Conservation (phyloP, 2,329 filamentous ascomycete genomes). For the Xylariaceae sp. region DNA sequence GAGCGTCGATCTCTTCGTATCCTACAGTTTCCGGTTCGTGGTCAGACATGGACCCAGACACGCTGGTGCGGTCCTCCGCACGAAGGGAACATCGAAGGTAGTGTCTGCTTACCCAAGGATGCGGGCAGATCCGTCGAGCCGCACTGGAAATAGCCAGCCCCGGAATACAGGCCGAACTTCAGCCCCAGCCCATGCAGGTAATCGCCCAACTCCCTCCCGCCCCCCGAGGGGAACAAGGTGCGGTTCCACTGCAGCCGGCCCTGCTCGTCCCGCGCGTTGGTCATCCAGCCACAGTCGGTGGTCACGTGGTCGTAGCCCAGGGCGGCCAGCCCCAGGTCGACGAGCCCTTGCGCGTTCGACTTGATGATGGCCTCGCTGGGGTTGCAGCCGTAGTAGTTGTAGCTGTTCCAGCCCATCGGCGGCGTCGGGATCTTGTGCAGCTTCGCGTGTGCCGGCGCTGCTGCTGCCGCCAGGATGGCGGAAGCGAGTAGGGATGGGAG, state of each 20-base stretch:
- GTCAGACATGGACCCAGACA: not conserved
- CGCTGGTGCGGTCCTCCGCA: not conserved
- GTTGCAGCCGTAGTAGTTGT: conserved; percentile 50
- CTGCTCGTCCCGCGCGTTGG: conserved; percentile 34
- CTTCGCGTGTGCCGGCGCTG: conserved; percentile 14
- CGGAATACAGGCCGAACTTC: conserved; percentile 51
- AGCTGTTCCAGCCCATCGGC: conserved; percentile 53
- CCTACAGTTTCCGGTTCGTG: conserved; percentile 22
- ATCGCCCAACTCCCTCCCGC: conserved; percentile 40
- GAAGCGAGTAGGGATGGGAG: too few relatives aligned
- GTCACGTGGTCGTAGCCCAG: conserved; percentile 53
- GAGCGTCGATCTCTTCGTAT: conserved; percentile 37
- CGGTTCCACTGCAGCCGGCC: conserved; percentile 46
- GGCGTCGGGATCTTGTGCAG: conserved; percentile 30
- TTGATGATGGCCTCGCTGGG: conserved; percentile 45
- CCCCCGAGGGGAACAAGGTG: conserved; percentile 42
- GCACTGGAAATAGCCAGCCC: conserved; percentile 41
- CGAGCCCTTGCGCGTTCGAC: conserved; percentile 47
- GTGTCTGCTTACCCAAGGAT: conserved; percentile 38
- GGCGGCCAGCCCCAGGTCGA: conserved; percentile 44
- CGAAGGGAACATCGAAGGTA: too few relatives aligned
- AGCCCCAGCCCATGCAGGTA: conserved; percentile 44
- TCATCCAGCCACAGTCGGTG: conserved; percentile 54
- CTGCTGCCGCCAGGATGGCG: conserved; percentile 1
- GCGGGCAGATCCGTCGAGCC: conserved; percentile 39